Percentiles rank a stretch among this genome's conserved stretches.
These are phyloP conservation scores for Mycena albidolilacea DNA, from an alignment of 768 basidiomycete species.

Conservation along the genomic window DNA sequence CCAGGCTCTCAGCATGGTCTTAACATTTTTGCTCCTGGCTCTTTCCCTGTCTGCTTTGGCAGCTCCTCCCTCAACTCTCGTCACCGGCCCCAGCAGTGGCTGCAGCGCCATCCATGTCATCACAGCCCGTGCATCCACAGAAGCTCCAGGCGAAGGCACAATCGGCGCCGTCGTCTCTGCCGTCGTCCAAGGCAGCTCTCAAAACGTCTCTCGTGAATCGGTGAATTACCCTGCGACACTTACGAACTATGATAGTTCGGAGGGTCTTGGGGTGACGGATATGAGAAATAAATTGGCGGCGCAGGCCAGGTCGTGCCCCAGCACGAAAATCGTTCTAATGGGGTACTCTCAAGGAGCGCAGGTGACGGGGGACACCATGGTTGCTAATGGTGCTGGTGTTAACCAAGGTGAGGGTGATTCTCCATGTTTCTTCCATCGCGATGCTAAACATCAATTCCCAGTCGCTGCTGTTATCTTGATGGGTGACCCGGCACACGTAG, in stretches of 20 bases:
- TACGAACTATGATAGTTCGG: background rate
- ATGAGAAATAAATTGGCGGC: background rate
- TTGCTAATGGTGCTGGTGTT: background rate
- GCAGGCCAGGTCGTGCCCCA: background rate
- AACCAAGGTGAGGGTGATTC: background rate
- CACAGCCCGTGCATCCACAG: background rate
- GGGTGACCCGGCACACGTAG: background rate
- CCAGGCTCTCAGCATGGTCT: background rate
- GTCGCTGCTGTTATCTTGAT: conserved; percentile 1
- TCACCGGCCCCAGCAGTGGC: background rate
- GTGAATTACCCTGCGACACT: conserved; percentile 1
- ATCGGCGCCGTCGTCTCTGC: background rate
- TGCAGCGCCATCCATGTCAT: conserved; percentile 1
- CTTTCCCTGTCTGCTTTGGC: background rate
- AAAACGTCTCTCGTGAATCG: background rate
- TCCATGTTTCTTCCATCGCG: background rate
- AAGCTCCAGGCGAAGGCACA: background rate
- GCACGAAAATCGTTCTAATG: background rate
- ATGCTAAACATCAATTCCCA: background rate
- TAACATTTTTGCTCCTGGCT: background rate
- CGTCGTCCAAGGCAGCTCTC: background rate
- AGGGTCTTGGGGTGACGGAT: conserved; percentile 1
- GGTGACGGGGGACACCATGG: background rate
- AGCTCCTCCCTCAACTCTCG: background rate
- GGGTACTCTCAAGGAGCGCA: background rate